Evolutionary conservation across 1,139 yeast genomes (phyloP).

Genomic region (Candida neerlandica): DNA sequence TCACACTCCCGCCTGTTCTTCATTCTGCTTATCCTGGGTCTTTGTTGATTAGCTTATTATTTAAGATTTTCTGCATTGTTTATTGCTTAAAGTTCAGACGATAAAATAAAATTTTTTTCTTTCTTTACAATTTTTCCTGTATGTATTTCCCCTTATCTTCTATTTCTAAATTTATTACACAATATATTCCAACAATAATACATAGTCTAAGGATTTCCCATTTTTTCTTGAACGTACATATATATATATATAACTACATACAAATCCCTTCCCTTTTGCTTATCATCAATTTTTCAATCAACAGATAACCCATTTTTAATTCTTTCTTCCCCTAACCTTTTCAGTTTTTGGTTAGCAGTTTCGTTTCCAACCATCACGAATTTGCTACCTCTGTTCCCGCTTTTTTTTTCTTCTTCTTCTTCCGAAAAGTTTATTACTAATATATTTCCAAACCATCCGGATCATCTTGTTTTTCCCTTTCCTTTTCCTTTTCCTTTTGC

Average conservation of each 20-base stretch:
- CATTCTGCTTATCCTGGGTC: too few species aligned
- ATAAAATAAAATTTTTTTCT: too few species aligned
- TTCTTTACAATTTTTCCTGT: background rate
- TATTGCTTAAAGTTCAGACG: too few species aligned
- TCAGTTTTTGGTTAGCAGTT: too few species aligned
- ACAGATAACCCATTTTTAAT: too few species aligned
- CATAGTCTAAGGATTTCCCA: background rate
- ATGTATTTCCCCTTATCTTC: background rate
- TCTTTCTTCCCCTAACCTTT: too few species aligned
- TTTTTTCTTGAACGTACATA: background rate
- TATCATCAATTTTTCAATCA: background rate
- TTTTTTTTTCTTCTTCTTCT: background rate
- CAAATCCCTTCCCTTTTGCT: background rate
- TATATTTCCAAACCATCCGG: background rate
- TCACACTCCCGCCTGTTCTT: too few species aligned
- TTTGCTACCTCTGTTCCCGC: background rate
- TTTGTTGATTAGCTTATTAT: too few species aligned
- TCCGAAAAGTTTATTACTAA: background rate
- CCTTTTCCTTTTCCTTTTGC: background rate
- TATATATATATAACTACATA: background rate
- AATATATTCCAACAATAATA: background rate
- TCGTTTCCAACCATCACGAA: background rate
- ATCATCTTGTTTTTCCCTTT: background rate
- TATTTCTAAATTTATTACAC: background rate
- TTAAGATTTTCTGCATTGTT: background rate